A percentile compares a stretch with the other conserved stretches of the same genome.
phyloP scores from a whole-genome alignment of 805 yeast species.

The Candida sakaeoensis region DNA sequence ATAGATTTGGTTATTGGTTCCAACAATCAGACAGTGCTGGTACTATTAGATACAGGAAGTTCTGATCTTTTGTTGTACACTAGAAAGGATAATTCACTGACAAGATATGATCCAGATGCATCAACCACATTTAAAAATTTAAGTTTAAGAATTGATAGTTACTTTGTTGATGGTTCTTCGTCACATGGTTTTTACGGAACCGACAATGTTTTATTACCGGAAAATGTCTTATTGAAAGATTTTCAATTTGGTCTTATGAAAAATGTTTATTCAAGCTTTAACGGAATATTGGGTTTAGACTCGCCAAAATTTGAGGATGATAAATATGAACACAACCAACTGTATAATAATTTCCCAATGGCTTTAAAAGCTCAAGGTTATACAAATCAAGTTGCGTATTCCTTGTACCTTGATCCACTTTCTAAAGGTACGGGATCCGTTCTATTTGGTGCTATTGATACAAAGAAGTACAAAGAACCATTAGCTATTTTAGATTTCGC shows the following conservation, averaged over 20 bases:
- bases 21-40: slow-evolving; percentile 21
- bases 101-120: slow-evolving; percentile 3
- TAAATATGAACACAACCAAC: neutral
- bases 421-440: slow-evolving; percentile 17
- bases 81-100: slow-evolving; percentile 3
- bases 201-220: slow-evolving; percentile 11
- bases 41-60: slow-evolving; percentile 41
- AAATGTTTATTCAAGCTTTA: neutral
- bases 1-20: slow-evolving; percentile 26
- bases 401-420: slow-evolving; percentile 24
- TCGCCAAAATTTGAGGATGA: slow-evolving; percentile 11
- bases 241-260: slow-evolving; percentile 20
- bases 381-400: slow-evolving; percentile 28
- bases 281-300: slow-evolving; percentile 21
- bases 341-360: slow-evolving; percentile 28
- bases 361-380: slow-evolving; percentile 26
- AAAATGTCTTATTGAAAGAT: slow-evolving; percentile 10
- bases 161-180: slow-evolving; percentile 10
- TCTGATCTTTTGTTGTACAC: slow-evolving; percentile 35
- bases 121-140: slow-evolving; percentile 8
- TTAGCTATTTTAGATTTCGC: slow-evolving; percentile 10
- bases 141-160: slow-evolving; percentile 9
- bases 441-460: slow-evolving; percentile 27
- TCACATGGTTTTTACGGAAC: slow-evolving; percentile 15
- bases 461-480: slow-evolving; percentile 21